phyloP scores from a whole-genome alignment of 2,329 filamentous ascomycete genomes.

The Colletotrichum sp. region DNA sequence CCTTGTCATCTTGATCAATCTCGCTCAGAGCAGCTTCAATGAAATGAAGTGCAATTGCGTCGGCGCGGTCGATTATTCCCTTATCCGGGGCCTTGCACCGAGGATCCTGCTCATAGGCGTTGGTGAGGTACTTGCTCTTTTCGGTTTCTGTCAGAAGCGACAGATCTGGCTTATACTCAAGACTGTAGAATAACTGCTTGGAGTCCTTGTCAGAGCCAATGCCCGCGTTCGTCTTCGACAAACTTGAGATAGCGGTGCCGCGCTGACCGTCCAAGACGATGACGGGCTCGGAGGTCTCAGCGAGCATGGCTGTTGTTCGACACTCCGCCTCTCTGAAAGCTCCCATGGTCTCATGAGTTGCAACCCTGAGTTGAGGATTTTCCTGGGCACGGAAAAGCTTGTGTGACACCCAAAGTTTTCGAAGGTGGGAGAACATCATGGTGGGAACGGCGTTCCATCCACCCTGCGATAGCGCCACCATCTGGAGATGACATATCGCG shows the following conservation, averaged over 20 bases:
- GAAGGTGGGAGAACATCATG: constrained; percentile 5
- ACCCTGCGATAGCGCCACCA: neutral
- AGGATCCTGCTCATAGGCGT: neutral
- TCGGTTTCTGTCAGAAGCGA: neutral
- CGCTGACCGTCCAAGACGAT: neutral
- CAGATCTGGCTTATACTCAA: neutral
- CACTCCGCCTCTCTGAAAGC: neutral
- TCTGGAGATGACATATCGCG: neutral
- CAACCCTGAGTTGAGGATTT: neutral
- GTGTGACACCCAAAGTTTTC: neutral
- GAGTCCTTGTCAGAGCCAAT: neutral
- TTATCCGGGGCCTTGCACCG: neutral
- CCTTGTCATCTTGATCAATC: neutral
- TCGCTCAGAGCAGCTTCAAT: neutral
- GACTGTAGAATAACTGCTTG: neutral
- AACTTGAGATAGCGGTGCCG: neutral
- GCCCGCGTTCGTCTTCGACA: neutral
- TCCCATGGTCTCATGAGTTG: neutral
- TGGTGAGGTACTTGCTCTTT: neutral
- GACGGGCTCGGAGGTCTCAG: neutral
- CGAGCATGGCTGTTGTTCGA: neutral
- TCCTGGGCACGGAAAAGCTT: neutral
- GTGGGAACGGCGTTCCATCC: neutral
- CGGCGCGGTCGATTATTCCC: neutral
- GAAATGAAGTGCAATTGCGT: neutral